phyloP scores from a whole-genome alignment of 768 basidiomycete genomes.

The Panaeolus papilionaceus region DNA sequence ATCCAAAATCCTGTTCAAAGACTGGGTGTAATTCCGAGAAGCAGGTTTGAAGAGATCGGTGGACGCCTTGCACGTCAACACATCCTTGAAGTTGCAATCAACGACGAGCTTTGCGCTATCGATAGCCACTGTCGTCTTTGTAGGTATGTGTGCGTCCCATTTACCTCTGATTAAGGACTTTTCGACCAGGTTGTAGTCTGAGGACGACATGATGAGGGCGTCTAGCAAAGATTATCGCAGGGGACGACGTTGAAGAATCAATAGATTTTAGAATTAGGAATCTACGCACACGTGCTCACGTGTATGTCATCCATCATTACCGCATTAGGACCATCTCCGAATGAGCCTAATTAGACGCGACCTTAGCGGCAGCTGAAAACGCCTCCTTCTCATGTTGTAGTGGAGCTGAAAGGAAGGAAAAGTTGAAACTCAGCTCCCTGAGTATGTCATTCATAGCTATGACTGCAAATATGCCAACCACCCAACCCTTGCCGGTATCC shows the following conservation, averaged over 20 bases:
- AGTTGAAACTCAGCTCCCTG: too few relatives aligned
- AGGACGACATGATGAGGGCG: constrained; percentile 20
- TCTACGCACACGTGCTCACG: constrained; percentile 6
- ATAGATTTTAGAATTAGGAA: constrained; percentile 15
- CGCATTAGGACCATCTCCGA: constrained; percentile 1
- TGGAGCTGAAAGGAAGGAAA: background rate
- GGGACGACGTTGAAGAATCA: background rate
- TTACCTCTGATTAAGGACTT: constrained; percentile 61
- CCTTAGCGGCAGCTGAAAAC: background rate
- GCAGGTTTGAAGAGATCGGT: constrained; percentile 43
- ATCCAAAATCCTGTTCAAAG: constrained; percentile 10
- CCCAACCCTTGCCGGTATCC: too few relatives aligned
- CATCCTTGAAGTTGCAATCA: constrained; percentile 63
- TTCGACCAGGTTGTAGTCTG: constrained; percentile 46
- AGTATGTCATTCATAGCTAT: too few relatives aligned
- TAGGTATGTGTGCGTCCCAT: constrained; percentile 39
- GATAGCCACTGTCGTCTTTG: constrained; percentile 27
- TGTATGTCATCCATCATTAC: constrained; percentile 11
- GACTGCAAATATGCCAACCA: too few relatives aligned
- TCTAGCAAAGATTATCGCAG: constrained; percentile 4
- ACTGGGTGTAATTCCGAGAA: constrained; percentile 32
- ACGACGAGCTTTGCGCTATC: constrained; percentile 61
- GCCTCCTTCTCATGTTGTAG: background rate
- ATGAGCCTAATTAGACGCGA: background rate
- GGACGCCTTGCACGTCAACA: constrained; percentile 52